Base-by-base conservation (phyloP, 1,284 basidiomycete genomes). In the Melampsora abietis-canadensis region DNA sequence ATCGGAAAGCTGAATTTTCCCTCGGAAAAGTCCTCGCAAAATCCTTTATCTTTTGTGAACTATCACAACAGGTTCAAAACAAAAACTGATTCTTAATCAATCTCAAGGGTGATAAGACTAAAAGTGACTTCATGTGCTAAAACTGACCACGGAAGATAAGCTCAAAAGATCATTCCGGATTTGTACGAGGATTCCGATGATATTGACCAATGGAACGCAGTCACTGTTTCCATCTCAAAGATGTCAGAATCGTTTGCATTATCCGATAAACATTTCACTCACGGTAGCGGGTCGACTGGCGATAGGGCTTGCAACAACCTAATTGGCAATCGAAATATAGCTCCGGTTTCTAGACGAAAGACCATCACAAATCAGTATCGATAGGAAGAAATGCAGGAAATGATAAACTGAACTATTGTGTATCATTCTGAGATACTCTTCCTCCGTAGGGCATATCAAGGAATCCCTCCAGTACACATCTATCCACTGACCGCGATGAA, bases 81-180 rank as follows among this genome's bases (percentile, higher is more conserved):
- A 34, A 34, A 34, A 8, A 34, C 3, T 34, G 34, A 34, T 3
- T 34, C 3, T 4, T 34, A 8, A 34, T 34, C 34, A 34, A 34
- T 34, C 34, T 34, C 8, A 4, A 24, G 30, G 6, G 30, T 64
- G 67, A 37, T 19, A 19, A 24, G 60, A 31, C 66, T 37, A 46
- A n/a, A n/a, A n/a, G n/a, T n/a, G n/a, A n/a, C n/a, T n/a, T n/a
- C n/a, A 40, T 27, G 8, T 34, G 15, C 75, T 19, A 60, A 68
- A 40, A 77, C 82, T 48, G 78, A 92, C 92, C 30, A 87, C 87
- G 63, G 90, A 92, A 79, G 94, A 90, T 40, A 98, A 84, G 81
- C 98, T 98, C 90, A 96, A 92, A 76, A 95, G 92, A 81, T 99
- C 95, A 81, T 99, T 95, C 27, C 94, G 85, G 78, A 99, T 96